Percentiles rank a stretch among this genome's conserved stretches.
Evolutionary conservation across 1,284 basidiomycete species (phyloP).

Genomic region (Boletus subluridellus): DNA sequence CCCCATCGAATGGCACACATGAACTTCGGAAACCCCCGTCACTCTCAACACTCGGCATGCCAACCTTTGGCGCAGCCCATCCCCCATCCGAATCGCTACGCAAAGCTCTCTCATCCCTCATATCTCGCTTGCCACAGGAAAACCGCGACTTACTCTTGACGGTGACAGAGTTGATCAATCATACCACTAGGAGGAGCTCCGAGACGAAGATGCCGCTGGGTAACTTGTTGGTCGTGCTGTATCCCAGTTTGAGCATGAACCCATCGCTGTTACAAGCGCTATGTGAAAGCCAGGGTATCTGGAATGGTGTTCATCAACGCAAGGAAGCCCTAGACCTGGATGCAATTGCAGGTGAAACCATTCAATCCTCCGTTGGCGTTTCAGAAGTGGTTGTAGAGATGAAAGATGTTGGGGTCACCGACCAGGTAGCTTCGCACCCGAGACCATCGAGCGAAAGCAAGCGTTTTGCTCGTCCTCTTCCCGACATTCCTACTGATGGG

Average conservation of each 20-base stretch:
- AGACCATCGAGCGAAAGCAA: constrained; percentile 15
- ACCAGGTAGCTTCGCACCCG: neutral
- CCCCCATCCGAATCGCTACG: constrained; percentile 56
- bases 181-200: constrained; percentile 57
- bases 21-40: constrained; percentile 70
- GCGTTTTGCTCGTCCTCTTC: constrained; percentile 28
- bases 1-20: constrained; percentile 41
- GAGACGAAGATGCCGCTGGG: constrained; percentile 83
- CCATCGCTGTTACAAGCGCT: constrained; percentile 70
- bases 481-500: constrained; percentile 23
- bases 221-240: constrained; percentile 76
- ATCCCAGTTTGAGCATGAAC: constrained; percentile 75
- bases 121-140: constrained; percentile 64
- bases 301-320: constrained; percentile 40
- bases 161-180: constrained; percentile 67
- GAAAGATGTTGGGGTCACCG: neutral
- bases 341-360: neutral
- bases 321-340: constrained; percentile 12
- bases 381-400: neutral
- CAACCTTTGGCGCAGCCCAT: constrained; percentile 54
- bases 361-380: neutral
- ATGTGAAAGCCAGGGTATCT: constrained; percentile 67
- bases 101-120: constrained; percentile 52
- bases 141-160: constrained; percentile 72
- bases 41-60: constrained; percentile 69